Evolutionary conservation across 305 asterid genomes (phyloP).

Genomic region (Fraxinus latifolia): DNA sequence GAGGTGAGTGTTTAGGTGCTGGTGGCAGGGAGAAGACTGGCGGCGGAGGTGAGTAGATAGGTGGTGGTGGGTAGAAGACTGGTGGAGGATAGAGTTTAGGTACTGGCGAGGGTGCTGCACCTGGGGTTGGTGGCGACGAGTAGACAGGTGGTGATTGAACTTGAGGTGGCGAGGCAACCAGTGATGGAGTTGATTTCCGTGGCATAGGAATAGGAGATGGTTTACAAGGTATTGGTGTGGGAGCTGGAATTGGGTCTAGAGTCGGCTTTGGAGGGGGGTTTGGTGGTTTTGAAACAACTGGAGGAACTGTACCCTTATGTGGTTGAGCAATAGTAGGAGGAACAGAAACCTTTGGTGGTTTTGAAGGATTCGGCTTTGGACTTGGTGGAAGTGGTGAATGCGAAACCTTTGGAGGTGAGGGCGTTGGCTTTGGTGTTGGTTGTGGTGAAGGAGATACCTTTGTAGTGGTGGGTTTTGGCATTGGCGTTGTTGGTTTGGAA

Average conservation of each 20-base stretch:
- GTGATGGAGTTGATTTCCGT: background rate
- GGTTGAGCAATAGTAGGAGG: constrained; percentile 28
- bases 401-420: constrained; percentile 11
- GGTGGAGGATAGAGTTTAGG: background rate
- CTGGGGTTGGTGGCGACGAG: background rate
- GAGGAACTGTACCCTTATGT: background rate
- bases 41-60: background rate
- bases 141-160: background rate
- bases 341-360: background rate
- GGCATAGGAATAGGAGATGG: constrained; percentile 18
- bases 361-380: constrained; percentile 18
- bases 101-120: background rate
- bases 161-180: background rate
- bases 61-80: constrained; percentile 1
- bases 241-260: background rate
- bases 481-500: background rate
- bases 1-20: background rate
- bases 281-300: background rate
- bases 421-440: background rate
- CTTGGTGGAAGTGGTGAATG: background rate
- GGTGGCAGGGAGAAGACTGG: background rate
- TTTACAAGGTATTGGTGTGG: constrained; percentile 11
- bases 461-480: background rate
- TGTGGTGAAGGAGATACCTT: background rate
- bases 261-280: background rate